phyloP scores from a whole-genome alignment of 108 stramenopile genomes.

The Cylindrotheca fusiformis region DNA sequence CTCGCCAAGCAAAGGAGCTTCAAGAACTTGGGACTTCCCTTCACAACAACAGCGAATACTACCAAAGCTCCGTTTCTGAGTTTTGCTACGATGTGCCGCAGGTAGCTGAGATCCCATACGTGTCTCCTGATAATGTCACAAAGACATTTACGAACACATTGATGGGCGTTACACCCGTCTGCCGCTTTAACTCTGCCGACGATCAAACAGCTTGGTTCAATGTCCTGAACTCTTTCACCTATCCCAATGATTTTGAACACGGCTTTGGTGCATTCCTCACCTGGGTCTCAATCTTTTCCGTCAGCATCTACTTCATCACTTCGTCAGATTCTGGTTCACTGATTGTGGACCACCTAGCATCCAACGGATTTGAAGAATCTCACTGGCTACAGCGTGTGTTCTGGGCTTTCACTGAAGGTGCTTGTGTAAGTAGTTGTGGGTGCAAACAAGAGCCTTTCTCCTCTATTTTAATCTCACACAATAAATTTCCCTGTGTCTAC shows the following conservation, averaged over 20 bases:
- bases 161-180: constrained; percentile 44
- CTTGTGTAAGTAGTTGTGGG: no score
- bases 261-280: constrained; percentile 49
- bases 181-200: constrained; percentile 28
- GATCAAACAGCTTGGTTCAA: constrained; percentile 43
- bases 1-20: constrained; percentile 44
- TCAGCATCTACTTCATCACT: constrained; percentile 60
- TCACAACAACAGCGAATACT: constrained; percentile 29
- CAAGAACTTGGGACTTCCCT: constrained; percentile 21
- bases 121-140: constrained; percentile 14
- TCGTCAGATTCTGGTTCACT: constrained; percentile 66
- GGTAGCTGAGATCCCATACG: constrained; percentile 21
- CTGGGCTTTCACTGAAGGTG: constrained; percentile 64
- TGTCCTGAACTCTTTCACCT: constrained; percentile 46
- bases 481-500: no score
- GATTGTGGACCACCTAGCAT: constrained; percentile 55
- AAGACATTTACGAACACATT: constrained; percentile 32
- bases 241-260: constrained; percentile 30
- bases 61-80: constrained; percentile 9
- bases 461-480: no score
- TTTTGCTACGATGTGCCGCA: constrained; percentile 56
- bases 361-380: constrained; percentile 49
- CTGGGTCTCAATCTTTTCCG: constrained; percentile 38
- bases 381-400: constrained; percentile 60
- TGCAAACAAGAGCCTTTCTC: no score